These are phyloP conservation scores for Hypomontagnella submonticulosa DNA, from an alignment of 495 filamentous ascomycete genomes.

Conservation along the genomic window DNA sequence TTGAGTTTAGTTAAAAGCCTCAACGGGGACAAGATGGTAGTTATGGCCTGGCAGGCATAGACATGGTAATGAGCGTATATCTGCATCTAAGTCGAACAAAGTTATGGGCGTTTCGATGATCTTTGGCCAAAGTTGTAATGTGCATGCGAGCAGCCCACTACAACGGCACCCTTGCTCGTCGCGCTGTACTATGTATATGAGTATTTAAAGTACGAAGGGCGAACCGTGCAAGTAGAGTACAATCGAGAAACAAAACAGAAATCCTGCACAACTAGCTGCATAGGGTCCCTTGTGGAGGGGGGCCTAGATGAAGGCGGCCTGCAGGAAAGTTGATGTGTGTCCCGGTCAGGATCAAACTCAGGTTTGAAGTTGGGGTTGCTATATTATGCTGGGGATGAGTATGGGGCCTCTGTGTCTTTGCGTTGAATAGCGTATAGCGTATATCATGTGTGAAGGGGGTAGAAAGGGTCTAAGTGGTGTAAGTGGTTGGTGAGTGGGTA, in stretches of 20 bases:
- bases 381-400: constrained; percentile 11
- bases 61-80: constrained; percentile 30
- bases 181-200: neutral
- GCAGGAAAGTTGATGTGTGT: constrained; percentile 41
- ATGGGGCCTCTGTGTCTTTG: neutral
- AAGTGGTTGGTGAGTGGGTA: constrained; percentile 12
- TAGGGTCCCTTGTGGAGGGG: constrained; percentile 38
- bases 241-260: constrained; percentile 10
- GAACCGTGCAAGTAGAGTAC: constrained; percentile 19
- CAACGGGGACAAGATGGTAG: neutral
- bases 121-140: constrained; percentile 45
- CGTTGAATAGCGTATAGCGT: too few species aligned
- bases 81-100: constrained; percentile 32
- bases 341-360: constrained; percentile 39
- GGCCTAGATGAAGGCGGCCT: constrained; percentile 36
- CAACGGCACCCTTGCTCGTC: constrained; percentile 35
- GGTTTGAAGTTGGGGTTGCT: constrained; percentile 36
- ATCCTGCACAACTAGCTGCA: constrained; percentile 38
- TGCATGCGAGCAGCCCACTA: constrained; percentile 44
- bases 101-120: constrained; percentile 33
- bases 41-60: constrained; percentile 11
- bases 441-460: neutral
- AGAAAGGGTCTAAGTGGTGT: neutral
- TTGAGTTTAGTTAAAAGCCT: neutral
- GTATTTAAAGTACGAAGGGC: constrained; percentile 23